A percentile compares a stretch with the other conserved stretches of the same genome.
Evolutionary conservation across 2,329 filamentous ascomycete genomes (phyloP).

Genomic region (Cryphonectria japonica): DNA sequence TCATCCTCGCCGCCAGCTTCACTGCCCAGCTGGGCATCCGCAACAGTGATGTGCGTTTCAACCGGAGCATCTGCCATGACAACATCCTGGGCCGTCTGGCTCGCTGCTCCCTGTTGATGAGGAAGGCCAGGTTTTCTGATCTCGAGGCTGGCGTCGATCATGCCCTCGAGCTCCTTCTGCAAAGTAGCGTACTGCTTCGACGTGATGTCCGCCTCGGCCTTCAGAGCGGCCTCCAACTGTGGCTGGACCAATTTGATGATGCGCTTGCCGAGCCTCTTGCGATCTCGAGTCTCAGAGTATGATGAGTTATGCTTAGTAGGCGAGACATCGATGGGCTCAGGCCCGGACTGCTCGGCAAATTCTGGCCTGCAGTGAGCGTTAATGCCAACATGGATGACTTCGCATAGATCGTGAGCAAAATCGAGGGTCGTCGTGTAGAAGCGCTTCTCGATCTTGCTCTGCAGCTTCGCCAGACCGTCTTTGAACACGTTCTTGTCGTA

Average conservation of each 20-base stretch:
- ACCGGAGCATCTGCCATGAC: constrained; percentile 56
- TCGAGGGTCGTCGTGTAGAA: constrained; percentile 61
- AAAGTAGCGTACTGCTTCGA: constrained; percentile 71
- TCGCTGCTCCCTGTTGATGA: constrained; percentile 42
- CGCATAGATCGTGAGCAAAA: constrained; percentile 61
- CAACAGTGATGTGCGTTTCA: constrained; percentile 52
- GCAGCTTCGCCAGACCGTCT: constrained; percentile 53
- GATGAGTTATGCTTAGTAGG: constrained; percentile 51
- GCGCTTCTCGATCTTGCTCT: constrained; percentile 56
- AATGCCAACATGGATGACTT: constrained; percentile 58
- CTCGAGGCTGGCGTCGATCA: constrained; percentile 71
- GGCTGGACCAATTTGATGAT: constrained; percentile 85
- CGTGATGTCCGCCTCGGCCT: constrained; percentile 80
- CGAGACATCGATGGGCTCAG: constrained; percentile 50
- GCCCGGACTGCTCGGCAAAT: constrained; percentile 34
- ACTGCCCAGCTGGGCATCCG: constrained; percentile 41
- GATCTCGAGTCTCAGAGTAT: constrained; percentile 74
- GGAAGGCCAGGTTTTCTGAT: constrained; percentile 48
- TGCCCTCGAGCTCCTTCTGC: constrained; percentile 72
- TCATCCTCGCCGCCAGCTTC: constrained; percentile 36
- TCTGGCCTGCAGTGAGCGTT: constrained; percentile 44
- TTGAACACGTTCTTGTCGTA: constrained; percentile 68
- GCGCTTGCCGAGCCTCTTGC: constrained; percentile 83
- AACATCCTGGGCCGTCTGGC: constrained; percentile 48
- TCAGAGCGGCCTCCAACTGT: constrained; percentile 73